Evolutionary conservation across 768 basidiomycete genomes (phyloP), one percentile per base, ranked within the genome.

Genomic region (Rhodotorula sphaerocarpa): DNA sequence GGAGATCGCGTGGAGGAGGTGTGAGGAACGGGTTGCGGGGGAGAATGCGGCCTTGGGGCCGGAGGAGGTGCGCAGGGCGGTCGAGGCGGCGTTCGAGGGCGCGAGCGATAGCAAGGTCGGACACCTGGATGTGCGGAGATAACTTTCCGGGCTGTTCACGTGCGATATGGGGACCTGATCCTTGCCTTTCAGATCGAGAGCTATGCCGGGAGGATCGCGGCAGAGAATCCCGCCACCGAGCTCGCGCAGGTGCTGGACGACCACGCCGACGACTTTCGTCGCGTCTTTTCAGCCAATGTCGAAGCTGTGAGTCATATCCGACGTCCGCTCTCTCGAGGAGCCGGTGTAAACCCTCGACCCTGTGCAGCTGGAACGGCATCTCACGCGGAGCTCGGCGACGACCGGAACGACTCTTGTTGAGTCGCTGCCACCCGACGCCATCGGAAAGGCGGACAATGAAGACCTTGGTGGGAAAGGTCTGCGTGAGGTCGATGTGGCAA

Each of bases 151-250:
- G 23, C 30, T 47, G 1, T 25, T 51, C 43, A 23, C 5, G n/a
- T 39, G 14, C 14, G 43, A 23, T 10, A 15, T 28, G n/a, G n/a
- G n/a, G 51, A 46, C 31, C 21, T 46, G 20, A 36, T 3, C 7
- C 31, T 3, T 21, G 2, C 20, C 1, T 1, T 2, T 43, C 55
- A 65, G 63, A 33, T 60, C 6, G 28, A 34, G 5, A 59, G 46
- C n/a, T 65, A 65, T 21, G 53, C 63, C 0, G 63, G 63, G 5
- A 10, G 63, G 2, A 54, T 65, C 16, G 58, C 57, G 5, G 48
- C 39, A 33, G 63, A 65, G 31, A 51, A 45, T 21, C 63, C 63
- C 14, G 59, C 59, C 54, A 65, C 63, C 5, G 48, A 59, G 34
- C 44, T 65, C 11, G 46, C 55, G 1, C 33, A 51, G 14, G 25